phyloP scores from a whole-genome alignment of 257 asterid species.

The Salvia hispanica region DNA sequence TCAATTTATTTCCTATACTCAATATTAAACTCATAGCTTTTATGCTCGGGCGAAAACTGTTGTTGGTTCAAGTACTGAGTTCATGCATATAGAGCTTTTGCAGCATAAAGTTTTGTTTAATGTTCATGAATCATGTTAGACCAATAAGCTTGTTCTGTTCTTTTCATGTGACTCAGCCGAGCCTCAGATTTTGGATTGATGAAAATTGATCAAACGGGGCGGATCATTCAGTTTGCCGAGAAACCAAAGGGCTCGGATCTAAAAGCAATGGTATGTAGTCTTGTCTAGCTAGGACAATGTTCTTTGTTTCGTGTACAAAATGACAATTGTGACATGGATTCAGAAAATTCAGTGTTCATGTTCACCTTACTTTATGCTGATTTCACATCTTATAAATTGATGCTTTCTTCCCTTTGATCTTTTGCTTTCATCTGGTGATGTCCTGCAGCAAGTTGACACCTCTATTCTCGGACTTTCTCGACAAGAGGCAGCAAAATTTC shows the following conservation, averaged over 20 bases:
- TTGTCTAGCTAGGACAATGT: neutral
- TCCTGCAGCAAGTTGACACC: slow-evolving; percentile 82
- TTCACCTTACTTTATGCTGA: neutral
- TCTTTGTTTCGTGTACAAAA: neutral
- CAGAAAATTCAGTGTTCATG: neutral
- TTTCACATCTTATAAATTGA: neutral
- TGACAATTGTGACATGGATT: neutral
- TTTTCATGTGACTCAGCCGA: slow-evolving; percentile 55
- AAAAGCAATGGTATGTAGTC: slow-evolving; percentile 63
- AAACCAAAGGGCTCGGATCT: slow-evolving; percentile 83
- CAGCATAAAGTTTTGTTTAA: neutral
- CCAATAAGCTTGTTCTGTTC: slow-evolving; percentile 6
- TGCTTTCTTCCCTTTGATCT: slow-evolving; percentile 7
- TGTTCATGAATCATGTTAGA: neutral
- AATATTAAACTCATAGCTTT: neutral
- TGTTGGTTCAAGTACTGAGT: neutral
- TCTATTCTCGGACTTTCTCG: slow-evolving; percentile 77
- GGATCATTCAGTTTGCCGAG: slow-evolving; percentile 76
- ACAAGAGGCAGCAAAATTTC: slow-evolving; percentile 56
- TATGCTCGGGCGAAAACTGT: neutral
- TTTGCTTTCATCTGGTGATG: slow-evolving; percentile 28
- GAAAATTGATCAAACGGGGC: slow-evolving; percentile 76
- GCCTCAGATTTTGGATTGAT: slow-evolving; percentile 93
- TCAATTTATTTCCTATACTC: neutral
- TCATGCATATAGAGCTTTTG: neutral